A percentile compares a stretch with the other conserved stretches of the same genome.
Evolutionary conservation across 257 asterid species (phyloP).

Genomic region (Coffea eugenioides): DNA sequence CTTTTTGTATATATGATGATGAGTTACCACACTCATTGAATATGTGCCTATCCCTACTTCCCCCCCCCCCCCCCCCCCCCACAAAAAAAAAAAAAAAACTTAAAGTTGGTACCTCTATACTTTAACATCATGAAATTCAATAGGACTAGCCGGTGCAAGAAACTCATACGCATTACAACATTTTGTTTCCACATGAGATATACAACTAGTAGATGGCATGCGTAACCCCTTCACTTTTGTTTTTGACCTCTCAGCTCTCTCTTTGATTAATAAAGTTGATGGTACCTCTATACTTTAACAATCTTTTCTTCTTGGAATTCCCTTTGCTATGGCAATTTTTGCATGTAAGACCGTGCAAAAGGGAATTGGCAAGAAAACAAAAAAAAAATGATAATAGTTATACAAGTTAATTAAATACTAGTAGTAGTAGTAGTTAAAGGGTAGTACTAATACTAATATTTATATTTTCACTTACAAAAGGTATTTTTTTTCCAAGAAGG

Average conservation of each 20-base stretch:
- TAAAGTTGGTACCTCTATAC: no score
- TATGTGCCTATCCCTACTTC: no score
- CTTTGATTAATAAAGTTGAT: slow-evolving; percentile 17
- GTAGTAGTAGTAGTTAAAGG: background rate
- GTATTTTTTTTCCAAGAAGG: slow-evolving; percentile 30
- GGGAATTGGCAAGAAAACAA: background rate
- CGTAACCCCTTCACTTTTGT: background rate
- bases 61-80: no score
- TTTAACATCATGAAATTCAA: no score
- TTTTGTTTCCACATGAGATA: background rate
- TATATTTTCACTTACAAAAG: background rate
- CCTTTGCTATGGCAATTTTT: background rate
- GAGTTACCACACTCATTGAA: no score
- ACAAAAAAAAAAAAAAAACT: no score
- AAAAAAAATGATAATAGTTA: background rate
- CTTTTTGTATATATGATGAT: no score
- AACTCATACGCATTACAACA: no score
- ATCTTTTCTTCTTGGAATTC: slow-evolving; percentile 12
- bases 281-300: background rate
- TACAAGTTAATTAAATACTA: background rate
- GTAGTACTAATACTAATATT: no score
- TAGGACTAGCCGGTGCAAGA: no score
- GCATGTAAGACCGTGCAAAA: slow-evolving; percentile 30
- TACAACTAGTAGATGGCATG: background rate
- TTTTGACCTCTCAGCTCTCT: slow-evolving; percentile 7